Conservation (phyloP, 257 asterid genomes). For the Oldenlandia corymbosa region DNA sequence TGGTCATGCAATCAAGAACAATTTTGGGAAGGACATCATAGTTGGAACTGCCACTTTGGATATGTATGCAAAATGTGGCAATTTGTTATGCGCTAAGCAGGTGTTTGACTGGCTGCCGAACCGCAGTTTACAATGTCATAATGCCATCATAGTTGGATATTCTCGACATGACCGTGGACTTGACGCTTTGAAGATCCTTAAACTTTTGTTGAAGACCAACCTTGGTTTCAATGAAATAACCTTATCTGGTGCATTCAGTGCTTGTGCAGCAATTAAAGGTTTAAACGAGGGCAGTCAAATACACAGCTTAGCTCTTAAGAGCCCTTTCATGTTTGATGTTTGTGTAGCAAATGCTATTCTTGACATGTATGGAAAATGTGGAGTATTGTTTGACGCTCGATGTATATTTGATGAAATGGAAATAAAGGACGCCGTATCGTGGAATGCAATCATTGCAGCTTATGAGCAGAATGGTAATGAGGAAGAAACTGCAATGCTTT, state of each 20-base stretch:
- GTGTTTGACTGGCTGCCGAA: constrained; percentile 52
- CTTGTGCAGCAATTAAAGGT: constrained; percentile 61
- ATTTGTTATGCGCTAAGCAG: constrained; percentile 44
- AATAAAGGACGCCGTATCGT: constrained; percentile 72
- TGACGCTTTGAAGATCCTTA: constrained; percentile 56
- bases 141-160: constrained; percentile 70
- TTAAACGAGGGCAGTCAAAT: constrained; percentile 52
- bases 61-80: constrained; percentile 72
- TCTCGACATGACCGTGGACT: constrained; percentile 59
- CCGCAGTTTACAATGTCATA: constrained; percentile 65
- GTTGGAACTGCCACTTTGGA: constrained; percentile 83
- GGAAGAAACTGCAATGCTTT: constrained; percentile 41
- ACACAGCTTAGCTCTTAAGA: constrained; percentile 66
- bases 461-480: constrained; percentile 63
- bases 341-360: constrained; percentile 76
- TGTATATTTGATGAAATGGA: constrained; percentile 59
- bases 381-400: constrained; percentile 56
- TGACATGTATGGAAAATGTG: constrained; percentile 88
- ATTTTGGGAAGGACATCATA: constrained; percentile 53
- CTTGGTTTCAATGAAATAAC: constrained; percentile 78
- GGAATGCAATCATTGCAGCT: constrained; percentile 84
- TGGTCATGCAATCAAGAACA: constrained; percentile 60
- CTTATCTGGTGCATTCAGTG: constrained; percentile 68
- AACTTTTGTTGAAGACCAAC: constrained; percentile 39
- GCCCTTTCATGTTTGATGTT: constrained; percentile 40